phyloP scores from a whole-genome alignment of 2,329 filamentous ascomycete species.

The Stemphylium beticola region DNA sequence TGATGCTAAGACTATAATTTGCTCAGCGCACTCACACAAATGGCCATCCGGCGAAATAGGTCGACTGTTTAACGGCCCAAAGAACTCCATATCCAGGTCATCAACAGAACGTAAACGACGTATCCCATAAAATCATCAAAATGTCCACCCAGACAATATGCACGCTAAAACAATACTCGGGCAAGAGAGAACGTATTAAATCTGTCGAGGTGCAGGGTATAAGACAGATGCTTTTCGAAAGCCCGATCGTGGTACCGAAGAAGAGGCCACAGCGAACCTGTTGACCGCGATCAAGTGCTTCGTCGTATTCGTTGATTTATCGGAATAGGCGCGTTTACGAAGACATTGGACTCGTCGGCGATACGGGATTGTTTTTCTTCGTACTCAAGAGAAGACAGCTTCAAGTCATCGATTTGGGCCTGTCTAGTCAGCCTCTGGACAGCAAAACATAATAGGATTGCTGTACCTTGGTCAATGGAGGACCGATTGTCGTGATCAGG shows the following conservation, averaged over 20 bases:
- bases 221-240: slow-evolving; percentile 8
- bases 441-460: neutral
- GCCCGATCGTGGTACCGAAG: neutral
- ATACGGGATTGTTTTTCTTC: slow-evolving; percentile 51
- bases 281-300: slow-evolving; percentile 22
- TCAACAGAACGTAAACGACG: neutral
- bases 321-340: slow-evolving; percentile 49
- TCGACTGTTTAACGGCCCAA: neutral
- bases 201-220: slow-evolving; percentile 7
- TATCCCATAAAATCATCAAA: slow-evolving; percentile 6
- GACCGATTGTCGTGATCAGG: slow-evolving; percentile 49
- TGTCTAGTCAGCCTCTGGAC: slow-evolving; percentile 25
- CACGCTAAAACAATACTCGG: slow-evolving; percentile 14
- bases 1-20: slow-evolving; percentile 3
- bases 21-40: neutral
- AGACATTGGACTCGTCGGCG: slow-evolving; percentile 43
- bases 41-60: neutral
- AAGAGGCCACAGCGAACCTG: neutral
- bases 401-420: slow-evolving; percentile 53
- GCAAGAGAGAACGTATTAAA: slow-evolving; percentile 13
- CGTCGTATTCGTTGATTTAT: slow-evolving; percentile 44
- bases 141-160: slow-evolving; percentile 8
- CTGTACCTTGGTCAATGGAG: slow-evolving; percentile 50
- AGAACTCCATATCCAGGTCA: slow-evolving; percentile 6
- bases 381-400: slow-evolving; percentile 49